Percentiles rank a stretch among this genome's conserved stretches.
Evolutionary conservation across 1,139 yeast genomes (phyloP).

Genomic region (Ogataea hybrid): DNA sequence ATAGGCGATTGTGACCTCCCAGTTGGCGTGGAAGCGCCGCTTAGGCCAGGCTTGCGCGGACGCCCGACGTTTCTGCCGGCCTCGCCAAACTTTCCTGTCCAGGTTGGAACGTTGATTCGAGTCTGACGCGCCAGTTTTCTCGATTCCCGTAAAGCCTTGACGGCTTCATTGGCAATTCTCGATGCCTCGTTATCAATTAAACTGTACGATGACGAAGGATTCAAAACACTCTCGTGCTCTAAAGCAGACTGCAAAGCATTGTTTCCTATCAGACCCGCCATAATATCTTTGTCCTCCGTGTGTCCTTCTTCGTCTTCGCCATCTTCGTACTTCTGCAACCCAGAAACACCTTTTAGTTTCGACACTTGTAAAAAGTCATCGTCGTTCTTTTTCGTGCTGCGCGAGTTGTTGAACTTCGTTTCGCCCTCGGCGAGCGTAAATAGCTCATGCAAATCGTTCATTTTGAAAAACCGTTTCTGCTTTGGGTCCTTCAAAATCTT

Average conservation of each 20-base stretch:
- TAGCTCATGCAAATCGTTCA: slow-evolving; percentile 86
- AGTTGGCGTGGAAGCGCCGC: slow-evolving; percentile 7
- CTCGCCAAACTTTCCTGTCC: slow-evolving; percentile 91
- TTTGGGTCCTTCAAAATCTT: slow-evolving; percentile 95
- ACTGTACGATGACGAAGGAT: slow-evolving; percentile 16
- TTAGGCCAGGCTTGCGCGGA: background rate
- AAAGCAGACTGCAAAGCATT: slow-evolving; percentile 75
- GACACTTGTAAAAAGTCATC: slow-evolving; percentile 53
- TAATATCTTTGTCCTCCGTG: slow-evolving; percentile 56
- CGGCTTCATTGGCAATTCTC: slow-evolving; percentile 74
- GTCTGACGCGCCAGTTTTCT: slow-evolving; percentile 61
- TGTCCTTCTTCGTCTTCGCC: slow-evolving; percentile 36
- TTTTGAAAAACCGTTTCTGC: slow-evolving; percentile 87
- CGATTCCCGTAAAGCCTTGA: slow-evolving; percentile 67
- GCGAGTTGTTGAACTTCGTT: slow-evolving; percentile 60
- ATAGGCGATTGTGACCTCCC: slow-evolving; percentile 13
- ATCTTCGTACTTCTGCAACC: slow-evolving; percentile 48
- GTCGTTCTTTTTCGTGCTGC: slow-evolving; percentile 35
- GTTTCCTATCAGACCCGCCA: slow-evolving; percentile 71
- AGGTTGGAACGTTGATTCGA: slow-evolving; percentile 83
- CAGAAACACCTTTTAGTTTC: slow-evolving; percentile 52
- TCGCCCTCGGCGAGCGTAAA: slow-evolving; percentile 79
- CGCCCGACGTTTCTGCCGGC: slow-evolving; percentile 50
- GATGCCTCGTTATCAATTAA: slow-evolving; percentile 75
- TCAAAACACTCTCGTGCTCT: slow-evolving; percentile 76